Evolutionary conservation across 768 basidiomycete genomes (phyloP), one percentile per base, ranked within the genome.

Genomic region (Tulasnella sp.): DNA sequence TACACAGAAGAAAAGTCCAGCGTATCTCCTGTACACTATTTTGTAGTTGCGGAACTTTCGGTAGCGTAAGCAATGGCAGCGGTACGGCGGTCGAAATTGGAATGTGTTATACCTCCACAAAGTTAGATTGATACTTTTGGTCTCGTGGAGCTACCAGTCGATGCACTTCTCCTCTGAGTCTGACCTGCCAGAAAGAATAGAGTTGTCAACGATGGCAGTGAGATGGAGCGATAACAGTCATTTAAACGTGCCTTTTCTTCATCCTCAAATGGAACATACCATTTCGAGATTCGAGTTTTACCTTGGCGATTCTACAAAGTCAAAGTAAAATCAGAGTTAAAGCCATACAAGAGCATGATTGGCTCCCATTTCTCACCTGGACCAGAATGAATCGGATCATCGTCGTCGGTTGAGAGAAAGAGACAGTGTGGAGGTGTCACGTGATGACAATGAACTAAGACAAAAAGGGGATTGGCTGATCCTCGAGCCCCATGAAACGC

Each of bases 351-450:
- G 39, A 20, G 46, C 20, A 27, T 28, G 42, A 0, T 15, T 6
- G n/a, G 10, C n/a, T n/a, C n/a, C n/a, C n/a, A n/a, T n/a, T 3
- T 47, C 70, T 64, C 34, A 84, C 92, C 76, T 96, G 91, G 13
- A 98, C 92, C 45, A 98, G 77, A 64, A 98, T 95, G 67, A 98
- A 98, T 58, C 88, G 79, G 68, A 96, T 95, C 92, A 98, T 96
- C 48, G 56, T 59, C n/a, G n/a, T n/a, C n/a, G n/a, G n/a, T n/a
- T n/a, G n/a, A n/a, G 8, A 12, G 15, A 27, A 25, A 16, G 25
- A 29, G 13, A 44, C 4, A 12, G 42, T 20, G 12, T 24, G 42
- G 25, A 44, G 31, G 42, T 24, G 42, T 12, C 16, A 19, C 4
- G 19, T 6, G 25, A 44, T 10, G 10, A 4, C 42, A n/a, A n/a